A percentile compares a stretch with the other conserved stretches of the same genome.
Conservation (phyloP, 2,329 filamentous ascomycete species). For the Claviceps humidiphila region DNA sequence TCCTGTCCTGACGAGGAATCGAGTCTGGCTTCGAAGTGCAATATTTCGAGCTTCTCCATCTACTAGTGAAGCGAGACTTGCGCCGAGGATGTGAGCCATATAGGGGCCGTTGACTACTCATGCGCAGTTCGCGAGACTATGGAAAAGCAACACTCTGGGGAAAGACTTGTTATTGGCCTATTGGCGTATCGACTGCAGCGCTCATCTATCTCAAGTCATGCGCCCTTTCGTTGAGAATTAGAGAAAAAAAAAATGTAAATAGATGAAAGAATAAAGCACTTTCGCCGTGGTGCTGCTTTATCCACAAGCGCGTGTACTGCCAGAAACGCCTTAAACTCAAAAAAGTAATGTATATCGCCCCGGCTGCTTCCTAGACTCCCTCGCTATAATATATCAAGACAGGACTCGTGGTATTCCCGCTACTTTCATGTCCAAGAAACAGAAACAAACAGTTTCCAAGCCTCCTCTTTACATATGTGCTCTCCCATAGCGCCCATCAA, state of each 20-base stretch:
- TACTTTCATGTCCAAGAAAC: background rate
- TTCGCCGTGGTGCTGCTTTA: background rate
- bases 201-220: background rate
- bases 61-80: too few species aligned
- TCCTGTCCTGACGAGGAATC: too few species aligned
- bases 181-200: too few species aligned
- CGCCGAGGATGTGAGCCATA: too few species aligned
- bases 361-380: background rate
- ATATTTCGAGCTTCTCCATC: too few species aligned
- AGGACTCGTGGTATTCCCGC: background rate
- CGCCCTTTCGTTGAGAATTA: background rate
- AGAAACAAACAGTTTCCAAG: background rate
- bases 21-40: too few species aligned
- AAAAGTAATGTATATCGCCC: background rate
- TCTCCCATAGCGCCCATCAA: background rate
- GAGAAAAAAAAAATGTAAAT: background rate
- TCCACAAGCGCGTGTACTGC: background rate
- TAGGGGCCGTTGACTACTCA: too few species aligned
- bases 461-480: background rate
- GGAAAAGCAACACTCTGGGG: too few species aligned
- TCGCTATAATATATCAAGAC: background rate
- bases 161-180: too few species aligned
- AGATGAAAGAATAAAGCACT: background rate
- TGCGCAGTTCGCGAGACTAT: too few species aligned
- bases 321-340: background rate